These are phyloP conservation scores for Chimonanthus salicifolius DNA, from an alignment of 164 flowering plant genomes.

Conservation along the genomic window DNA sequence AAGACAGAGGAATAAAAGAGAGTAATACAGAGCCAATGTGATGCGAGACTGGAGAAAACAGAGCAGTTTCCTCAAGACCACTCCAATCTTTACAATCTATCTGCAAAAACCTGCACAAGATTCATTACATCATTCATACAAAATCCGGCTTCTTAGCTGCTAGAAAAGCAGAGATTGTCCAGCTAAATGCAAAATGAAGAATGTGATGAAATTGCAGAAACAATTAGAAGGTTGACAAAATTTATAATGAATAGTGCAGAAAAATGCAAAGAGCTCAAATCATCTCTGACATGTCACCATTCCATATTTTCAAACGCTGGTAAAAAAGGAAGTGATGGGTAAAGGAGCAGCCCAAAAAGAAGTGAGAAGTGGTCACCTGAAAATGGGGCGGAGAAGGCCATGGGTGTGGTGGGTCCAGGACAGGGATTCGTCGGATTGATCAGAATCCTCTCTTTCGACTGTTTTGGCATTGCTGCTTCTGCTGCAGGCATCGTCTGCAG, in stretches of 20 bases:
- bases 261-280: not conserved
- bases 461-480: no score
- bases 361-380: constrained; percentile 32
- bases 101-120: constrained; percentile 44
- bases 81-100: constrained; percentile 64
- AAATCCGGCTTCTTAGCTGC: no score
- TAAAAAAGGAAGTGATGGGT: not conserved
- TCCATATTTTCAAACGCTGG: not conserved
- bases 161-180: no score
- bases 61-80: constrained; percentile 84
- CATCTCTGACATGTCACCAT: not conserved
- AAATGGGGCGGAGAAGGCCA: constrained; percentile 80
- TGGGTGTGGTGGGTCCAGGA: constrained; percentile 70
- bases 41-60: constrained; percentile 39
- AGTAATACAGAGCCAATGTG: constrained; percentile 77
- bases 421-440: constrained; percentile 28
- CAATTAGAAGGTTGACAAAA: no score
- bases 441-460: not conserved
- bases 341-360: not conserved
- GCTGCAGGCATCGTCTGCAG: not conserved
- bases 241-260: no score
- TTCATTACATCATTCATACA: no score
- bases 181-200: no score
- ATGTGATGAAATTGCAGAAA: no score
- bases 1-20: not conserved